phyloP scores from a whole-genome alignment of 306 rosid species.

The Acmispon strigosus region DNA sequence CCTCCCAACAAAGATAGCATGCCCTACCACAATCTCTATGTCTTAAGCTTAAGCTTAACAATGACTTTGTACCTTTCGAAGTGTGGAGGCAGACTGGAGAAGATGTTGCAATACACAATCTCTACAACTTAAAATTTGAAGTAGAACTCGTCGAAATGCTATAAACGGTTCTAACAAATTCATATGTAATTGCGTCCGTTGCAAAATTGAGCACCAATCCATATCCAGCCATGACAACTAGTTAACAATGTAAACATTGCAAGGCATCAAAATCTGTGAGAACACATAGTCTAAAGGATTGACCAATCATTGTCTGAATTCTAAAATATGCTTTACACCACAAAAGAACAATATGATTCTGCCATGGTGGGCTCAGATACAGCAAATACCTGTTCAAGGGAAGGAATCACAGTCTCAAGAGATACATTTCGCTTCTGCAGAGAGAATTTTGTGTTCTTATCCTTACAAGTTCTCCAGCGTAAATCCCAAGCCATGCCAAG shows the following conservation, averaged over 20 bases:
- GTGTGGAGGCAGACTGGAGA: constrained; percentile 76
- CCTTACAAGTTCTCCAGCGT: constrained; percentile 56
- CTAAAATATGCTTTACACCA: neutral
- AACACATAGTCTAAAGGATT: neutral
- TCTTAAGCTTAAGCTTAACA: constrained; percentile 29
- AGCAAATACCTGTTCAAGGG: constrained; percentile 61
- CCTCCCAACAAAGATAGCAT: neutral
- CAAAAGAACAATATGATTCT: neutral
- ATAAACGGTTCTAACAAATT: constrained; percentile 84
- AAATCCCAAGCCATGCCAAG: constrained; percentile 85
- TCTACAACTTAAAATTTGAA: constrained; percentile 65
- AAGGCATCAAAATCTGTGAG: constrained; percentile 16
- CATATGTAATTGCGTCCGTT: constrained; percentile 76
- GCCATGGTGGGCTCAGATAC: neutral
- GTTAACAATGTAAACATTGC: constrained; percentile 8
- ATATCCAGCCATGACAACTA: constrained; percentile 67
- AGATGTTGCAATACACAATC: constrained; percentile 66
- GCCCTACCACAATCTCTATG: constrained; percentile 55
- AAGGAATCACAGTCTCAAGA: constrained; percentile 58
- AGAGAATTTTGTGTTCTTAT: constrained; percentile 22
- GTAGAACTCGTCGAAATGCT: constrained; percentile 81
- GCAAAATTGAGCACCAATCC: constrained; percentile 77
- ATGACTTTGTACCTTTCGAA: constrained; percentile 62
- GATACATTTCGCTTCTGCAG: constrained; percentile 37
- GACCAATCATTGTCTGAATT: neutral